Evolutionary conservation across 83 land plant species (phyloP), one percentile per base, ranked within the genome.

Genomic region (Picea abies): DNA sequence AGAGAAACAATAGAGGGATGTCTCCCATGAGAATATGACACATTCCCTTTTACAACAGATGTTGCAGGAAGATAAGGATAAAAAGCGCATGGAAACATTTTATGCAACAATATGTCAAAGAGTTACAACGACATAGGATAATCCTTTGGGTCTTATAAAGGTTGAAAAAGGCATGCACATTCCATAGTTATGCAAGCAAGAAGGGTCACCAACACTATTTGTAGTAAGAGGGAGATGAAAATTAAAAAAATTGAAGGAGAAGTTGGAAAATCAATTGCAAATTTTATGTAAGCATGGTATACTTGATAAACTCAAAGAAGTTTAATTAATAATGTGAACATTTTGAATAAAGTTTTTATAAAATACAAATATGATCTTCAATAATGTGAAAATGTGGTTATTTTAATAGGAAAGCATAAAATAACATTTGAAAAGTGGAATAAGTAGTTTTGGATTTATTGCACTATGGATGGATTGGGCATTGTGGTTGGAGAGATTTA

Each of bases 121-220:
- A 78, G 90, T 94, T 52, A 94, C 92, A 26, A 95, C 98, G 84
- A 98, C 99, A 47, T 98, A 97, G 86, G 97, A 90, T 86, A 97
- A 97, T 58, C 88, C 98, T 14, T 77, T 92, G 60, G 87, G 87
- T 47, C 70, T 97, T 29, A 79, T 97, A 64, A 95, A 92, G 79
- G 99, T 98, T 44, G 99, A 94, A 84, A 97, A 87, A 87, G 88
- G 77, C 88, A 90, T 5, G 99, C 97, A 58, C 93, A 85, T 78
- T 95, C 98, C 9, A 84, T 86, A 61, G 90, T 96, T 2, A 78
- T 90, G 83, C 94, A 93, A 79, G 99, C 94, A 16, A 88, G 90
- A 47, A 82, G 83, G 35, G 96, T 96, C 7, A 98, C 99, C 3
- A 91, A 94, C 23, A 86, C 92, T 79, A 91, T 97, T 8, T 82